A percentile compares a stretch with the other conserved stretches of the same genome.
Evolutionary conservation across 306 rosid species (phyloP).

Genomic region (Rubus idaeus): DNA sequence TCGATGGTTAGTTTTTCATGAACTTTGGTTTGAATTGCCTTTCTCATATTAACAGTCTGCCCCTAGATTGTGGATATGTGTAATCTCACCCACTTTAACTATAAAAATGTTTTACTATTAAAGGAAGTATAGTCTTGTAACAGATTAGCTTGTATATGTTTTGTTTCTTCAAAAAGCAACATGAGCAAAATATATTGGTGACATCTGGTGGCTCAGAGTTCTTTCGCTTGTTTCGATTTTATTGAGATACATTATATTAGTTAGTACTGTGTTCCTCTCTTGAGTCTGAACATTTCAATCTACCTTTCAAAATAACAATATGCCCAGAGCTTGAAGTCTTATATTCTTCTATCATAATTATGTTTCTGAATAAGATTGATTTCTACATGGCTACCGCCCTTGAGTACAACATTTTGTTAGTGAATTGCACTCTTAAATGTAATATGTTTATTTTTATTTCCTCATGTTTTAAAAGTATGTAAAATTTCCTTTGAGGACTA

Average conservation of each 20-base stretch:
- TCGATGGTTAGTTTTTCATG: slow-evolving; percentile 73
- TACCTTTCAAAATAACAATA: not conserved
- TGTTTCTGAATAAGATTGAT: not conserved
- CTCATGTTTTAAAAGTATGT: not conserved
- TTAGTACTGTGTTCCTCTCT: not conserved
- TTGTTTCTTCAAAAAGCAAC: not conserved
- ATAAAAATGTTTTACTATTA: not conserved
- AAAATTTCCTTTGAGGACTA: not conserved
- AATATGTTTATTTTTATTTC: not conserved
- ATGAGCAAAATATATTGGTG: not conserved
- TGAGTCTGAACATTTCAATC: not conserved
- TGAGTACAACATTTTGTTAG: not conserved
- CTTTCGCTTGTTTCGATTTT: not conserved
- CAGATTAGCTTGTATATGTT: not conserved
- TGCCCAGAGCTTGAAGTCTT: not conserved
- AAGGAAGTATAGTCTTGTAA: not conserved
- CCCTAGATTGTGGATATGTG: not conserved
- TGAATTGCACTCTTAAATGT: not conserved
- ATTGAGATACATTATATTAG: not conserved
- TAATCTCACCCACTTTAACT: not conserved
- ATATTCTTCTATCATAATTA: not conserved
- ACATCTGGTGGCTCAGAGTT: not conserved
- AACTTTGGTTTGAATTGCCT: slow-evolving; percentile 27
- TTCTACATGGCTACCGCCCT: not conserved
- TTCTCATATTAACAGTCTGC: not conserved